These are phyloP conservation scores for Streptanthus diversifolius DNA, from an alignment of 345 rosid genomes.

Conservation along the genomic window DNA sequence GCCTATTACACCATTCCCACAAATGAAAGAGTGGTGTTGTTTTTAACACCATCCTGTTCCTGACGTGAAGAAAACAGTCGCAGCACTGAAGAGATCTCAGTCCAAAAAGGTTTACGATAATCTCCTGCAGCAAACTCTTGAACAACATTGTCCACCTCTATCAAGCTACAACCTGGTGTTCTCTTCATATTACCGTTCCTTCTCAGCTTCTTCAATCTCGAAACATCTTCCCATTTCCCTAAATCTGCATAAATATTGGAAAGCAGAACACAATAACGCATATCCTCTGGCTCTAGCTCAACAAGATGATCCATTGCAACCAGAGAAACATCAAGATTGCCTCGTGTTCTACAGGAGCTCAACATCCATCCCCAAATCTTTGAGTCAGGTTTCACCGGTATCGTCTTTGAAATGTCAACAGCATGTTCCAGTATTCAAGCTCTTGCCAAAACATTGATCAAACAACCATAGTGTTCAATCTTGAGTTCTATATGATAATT, in stretches of 20 bases:
- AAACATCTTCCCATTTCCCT: constrained; percentile 51
- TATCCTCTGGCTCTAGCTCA: constrained; percentile 53
- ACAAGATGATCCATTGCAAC: constrained; percentile 47
- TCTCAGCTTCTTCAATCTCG: constrained; percentile 41
- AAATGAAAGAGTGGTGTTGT: background rate
- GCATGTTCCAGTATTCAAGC: constrained; percentile 39
- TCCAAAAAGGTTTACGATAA: constrained; percentile 42
- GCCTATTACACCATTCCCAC: background rate
- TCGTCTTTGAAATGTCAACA: constrained; percentile 34
- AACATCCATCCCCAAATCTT: constrained; percentile 57
- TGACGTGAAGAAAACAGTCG: constrained; percentile 37
- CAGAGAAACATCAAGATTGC: constrained; percentile 41
- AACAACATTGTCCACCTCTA: constrained; percentile 51
- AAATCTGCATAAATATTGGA: constrained; percentile 56
- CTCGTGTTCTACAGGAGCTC: constrained; percentile 42
- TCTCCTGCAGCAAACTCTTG: constrained; percentile 56
- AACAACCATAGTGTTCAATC: constrained; percentile 51
- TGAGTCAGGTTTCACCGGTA: constrained; percentile 48
- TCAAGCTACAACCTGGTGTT: constrained; percentile 54
- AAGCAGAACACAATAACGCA: constrained; percentile 55
- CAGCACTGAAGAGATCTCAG: constrained; percentile 38
- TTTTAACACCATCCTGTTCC: background rate
- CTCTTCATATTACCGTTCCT: constrained; percentile 46
- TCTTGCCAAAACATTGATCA: constrained; percentile 55
- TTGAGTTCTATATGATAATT: constrained; percentile 42